phyloP scores from a whole-genome alignment of 1,284 basidiomycete species.

The Ceratobasidium sp. region DNA sequence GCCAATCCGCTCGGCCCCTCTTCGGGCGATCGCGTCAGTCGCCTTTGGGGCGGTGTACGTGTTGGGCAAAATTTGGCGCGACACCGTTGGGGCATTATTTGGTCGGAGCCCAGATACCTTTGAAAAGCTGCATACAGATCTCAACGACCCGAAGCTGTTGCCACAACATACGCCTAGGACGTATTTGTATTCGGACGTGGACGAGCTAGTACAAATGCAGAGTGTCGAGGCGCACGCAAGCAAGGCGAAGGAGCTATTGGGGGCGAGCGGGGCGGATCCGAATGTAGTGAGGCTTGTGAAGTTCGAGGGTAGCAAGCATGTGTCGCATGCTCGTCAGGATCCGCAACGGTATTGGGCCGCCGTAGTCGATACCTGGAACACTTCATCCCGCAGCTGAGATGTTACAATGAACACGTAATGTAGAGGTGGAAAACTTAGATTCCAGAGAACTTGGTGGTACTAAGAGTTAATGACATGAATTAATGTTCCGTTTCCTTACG shows the following conservation, averaged over 20 bases:
- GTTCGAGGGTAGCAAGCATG: conserved; percentile 31
- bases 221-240: conserved; percentile 18
- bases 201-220: conserved; percentile 10
- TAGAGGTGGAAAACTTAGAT: no score
- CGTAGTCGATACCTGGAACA: conserved; percentile 23
- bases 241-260: conserved; percentile 3
- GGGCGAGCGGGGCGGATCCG: not conserved
- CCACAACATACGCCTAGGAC: conserved; percentile 16
- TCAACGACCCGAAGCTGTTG: conserved; percentile 25
- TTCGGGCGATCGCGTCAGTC: conserved; percentile 14
- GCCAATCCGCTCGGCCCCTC: not conserved
- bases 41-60: conserved; percentile 8
- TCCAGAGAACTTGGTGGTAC: no score
- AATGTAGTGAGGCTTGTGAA: conserved; percentile 4
- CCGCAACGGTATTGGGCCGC: conserved; percentile 22
- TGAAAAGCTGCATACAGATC: conserved; percentile 10
- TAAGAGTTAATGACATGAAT: not conserved
- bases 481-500: not conserved
- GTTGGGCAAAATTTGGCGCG: conserved; percentile 2
- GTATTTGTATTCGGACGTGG: conserved; percentile 33
- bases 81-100: not conserved
- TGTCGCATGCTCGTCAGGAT: conserved; percentile 18
- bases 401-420: not conserved
- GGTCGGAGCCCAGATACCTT: conserved; percentile 8
- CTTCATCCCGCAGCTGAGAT: not conserved